These are phyloP conservation scores for Neocucurbitaria cava DNA, from an alignment of 2,329 filamentous ascomycete genomes.

Conservation along the genomic window DNA sequence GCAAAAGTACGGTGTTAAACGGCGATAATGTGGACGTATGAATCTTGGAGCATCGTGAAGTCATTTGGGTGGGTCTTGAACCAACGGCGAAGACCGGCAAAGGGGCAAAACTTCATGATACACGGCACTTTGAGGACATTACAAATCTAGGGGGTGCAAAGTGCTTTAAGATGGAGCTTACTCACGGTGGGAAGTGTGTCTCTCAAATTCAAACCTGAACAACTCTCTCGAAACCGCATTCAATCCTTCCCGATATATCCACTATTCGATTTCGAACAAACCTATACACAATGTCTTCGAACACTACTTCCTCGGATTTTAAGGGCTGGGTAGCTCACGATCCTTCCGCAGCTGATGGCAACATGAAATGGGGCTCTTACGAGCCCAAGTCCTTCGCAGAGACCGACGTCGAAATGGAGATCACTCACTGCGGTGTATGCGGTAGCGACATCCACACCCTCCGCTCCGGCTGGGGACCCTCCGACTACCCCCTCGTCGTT, in stretches of 20 bases:
- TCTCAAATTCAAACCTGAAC: no score
- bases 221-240: not conserved
- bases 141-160: slow-evolving; percentile 29
- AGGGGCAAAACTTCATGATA: not conserved
- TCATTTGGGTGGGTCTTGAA: not conserved
- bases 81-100: not conserved
- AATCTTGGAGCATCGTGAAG: not conserved
- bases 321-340: slow-evolving; percentile 65
- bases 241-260: not conserved
- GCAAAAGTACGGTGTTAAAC: not conserved
- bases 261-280: not conserved
- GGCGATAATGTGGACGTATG: not conserved
- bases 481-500: slow-evolving; percentile 56
- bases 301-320: slow-evolving; percentile 52
- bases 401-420: slow-evolving; percentile 63
- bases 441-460: slow-evolving; percentile 46
- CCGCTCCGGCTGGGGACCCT: slow-evolving; percentile 54
- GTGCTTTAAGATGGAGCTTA: slow-evolving; percentile 12
- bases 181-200: not conserved
- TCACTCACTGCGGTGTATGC: slow-evolving; percentile 51
- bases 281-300: slow-evolving; percentile 25
- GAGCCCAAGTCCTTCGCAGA: slow-evolving; percentile 63
- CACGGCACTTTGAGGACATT: slow-evolving; percentile 12
- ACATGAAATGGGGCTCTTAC: slow-evolving; percentile 61
- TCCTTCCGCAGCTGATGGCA: slow-evolving; percentile 57